Base-by-base conservation (phyloP, 306 rosid species). In the Corylus americana region DNA sequence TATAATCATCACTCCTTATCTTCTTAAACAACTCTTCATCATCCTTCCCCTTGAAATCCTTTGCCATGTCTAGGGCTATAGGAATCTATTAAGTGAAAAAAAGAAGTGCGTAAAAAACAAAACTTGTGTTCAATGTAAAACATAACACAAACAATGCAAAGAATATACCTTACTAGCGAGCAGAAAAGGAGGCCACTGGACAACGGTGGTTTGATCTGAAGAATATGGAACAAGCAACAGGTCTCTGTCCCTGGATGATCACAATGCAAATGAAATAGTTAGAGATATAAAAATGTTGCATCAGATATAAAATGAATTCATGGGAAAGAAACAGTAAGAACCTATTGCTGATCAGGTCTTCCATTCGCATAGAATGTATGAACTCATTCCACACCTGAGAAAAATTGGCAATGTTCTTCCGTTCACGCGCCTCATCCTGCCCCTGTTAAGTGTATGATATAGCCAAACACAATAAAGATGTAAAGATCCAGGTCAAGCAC, bases 181-280 rank as follows among this genome's bases (percentile, higher is more conserved):
- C 88, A 95, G 83, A 87, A 95, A 95, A 50, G 98, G 98, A 77
- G 98, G 98, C 98, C 98, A 95, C 89, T 92, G 98, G 75, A 95
- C 85, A 77, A 92, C 96, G 76, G 94, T 80, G 79, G 87, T 84
- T 39, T 83, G 84, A 70, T 22, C 74, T 71, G 98, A 88, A 78
- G 70, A 81, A 84, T 85, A 88, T 31, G 98, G 98, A 57, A 95
- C 97, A 77, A 88, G 92, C 84, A 95, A 89, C 84, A 95, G 81
- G 89, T 95, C 94, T 86, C 89, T 88, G 80, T 95, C 98, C 66
- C 98, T 95, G 92, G 79, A 70, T 71, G 68, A 76, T 81, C 66
- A 42, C 39, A 73, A 77, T 37, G 71, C 42, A 83, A 77, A 39
- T 64, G 57, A 74, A 66, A 79, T 62, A 77, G 45, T 88, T 74